phyloP scores from a whole-genome alignment of 345 rosid genomes.

The Psidium guajava region DNA sequence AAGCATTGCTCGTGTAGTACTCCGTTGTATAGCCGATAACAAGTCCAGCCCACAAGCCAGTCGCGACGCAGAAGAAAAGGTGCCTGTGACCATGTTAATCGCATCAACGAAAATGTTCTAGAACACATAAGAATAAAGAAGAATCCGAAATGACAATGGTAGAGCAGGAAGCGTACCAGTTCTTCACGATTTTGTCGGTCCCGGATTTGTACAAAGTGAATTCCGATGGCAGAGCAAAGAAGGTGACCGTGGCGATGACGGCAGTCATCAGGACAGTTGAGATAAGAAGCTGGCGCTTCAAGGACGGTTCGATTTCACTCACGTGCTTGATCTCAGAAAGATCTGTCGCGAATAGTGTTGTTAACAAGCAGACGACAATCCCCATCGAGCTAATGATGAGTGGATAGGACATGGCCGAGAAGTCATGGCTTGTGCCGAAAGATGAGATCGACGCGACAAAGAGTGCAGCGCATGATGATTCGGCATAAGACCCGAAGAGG shows the following conservation, averaged over 20 bases:
- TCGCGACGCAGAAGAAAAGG: slow-evolving; percentile 53
- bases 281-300: slow-evolving; percentile 57
- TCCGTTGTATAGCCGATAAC: slow-evolving; percentile 50
- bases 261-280: slow-evolving; percentile 57
- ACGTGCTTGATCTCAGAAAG: slow-evolving; percentile 37
- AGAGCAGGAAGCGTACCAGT: slow-evolving; percentile 26
- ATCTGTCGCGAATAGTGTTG: slow-evolving; percentile 58
- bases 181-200: slow-evolving; percentile 32
- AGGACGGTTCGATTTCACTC: slow-evolving; percentile 43
- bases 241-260: slow-evolving; percentile 41
- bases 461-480: slow-evolving; percentile 63
- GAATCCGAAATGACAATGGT: background rate
- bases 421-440: slow-evolving; percentile 40
- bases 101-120: background rate
- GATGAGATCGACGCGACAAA: slow-evolving; percentile 62
- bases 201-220: slow-evolving; percentile 55
- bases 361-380: slow-evolving; percentile 46
- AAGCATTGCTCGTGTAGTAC: slow-evolving; percentile 62
- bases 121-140: background rate
- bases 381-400: slow-evolving; percentile 54
- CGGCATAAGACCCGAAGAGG: slow-evolving; percentile 60
- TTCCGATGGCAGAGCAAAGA: slow-evolving; percentile 43
- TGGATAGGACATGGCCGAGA: slow-evolving; percentile 50
- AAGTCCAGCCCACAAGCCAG: slow-evolving; percentile 67
- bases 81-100: slow-evolving; percentile 24